These are phyloP conservation scores for Liriodendron chinense DNA, from an alignment of 164 flowering plant species.

Conservation along the genomic window DNA sequence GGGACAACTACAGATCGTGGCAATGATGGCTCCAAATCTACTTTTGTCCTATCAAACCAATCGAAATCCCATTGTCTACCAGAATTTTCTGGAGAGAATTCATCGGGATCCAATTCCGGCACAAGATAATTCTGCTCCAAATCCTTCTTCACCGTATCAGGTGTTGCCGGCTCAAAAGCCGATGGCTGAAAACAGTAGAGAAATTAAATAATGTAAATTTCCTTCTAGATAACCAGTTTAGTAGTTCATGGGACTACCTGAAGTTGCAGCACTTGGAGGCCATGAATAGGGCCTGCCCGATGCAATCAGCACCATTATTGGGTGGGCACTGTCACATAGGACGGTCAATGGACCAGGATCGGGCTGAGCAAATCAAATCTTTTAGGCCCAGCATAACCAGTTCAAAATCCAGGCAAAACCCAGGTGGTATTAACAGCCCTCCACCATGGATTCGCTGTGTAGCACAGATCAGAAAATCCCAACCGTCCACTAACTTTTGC, in stretches of 20 bases:
- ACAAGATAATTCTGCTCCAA: conserved; percentile 71
- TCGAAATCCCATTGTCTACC: conserved; percentile 97
- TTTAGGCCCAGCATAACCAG: too few relatives aligned
- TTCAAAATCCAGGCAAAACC: too few relatives aligned
- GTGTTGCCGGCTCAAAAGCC: conserved; percentile 70
- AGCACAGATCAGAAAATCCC: too few relatives aligned
- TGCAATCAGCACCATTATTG: too few relatives aligned
- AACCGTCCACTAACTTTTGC: too few relatives aligned
- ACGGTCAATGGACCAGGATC: too few relatives aligned
- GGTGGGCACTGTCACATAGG: too few relatives aligned
- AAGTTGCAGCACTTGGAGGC: neutral
- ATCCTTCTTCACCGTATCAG: conserved; percentile 59
- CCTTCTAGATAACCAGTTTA: neutral
- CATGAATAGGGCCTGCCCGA: neutral
- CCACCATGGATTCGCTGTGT: too few relatives aligned
- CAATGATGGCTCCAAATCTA: conserved; percentile 67
- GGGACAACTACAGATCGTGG: conserved; percentile 71
- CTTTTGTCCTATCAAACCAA: conserved; percentile 79
- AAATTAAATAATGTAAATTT: neutral
- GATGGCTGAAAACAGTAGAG: conserved; percentile 55
- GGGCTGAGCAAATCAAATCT: too few relatives aligned
- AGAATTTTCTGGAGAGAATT: conserved; percentile 64
- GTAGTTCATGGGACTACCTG: neutral
- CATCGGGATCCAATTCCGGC: conserved; percentile 70
- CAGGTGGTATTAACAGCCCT: too few relatives aligned